These are phyloP conservation scores for Gossypium gossypioides DNA, from an alignment of 441 rosid species.

Conservation along the genomic window DNA sequence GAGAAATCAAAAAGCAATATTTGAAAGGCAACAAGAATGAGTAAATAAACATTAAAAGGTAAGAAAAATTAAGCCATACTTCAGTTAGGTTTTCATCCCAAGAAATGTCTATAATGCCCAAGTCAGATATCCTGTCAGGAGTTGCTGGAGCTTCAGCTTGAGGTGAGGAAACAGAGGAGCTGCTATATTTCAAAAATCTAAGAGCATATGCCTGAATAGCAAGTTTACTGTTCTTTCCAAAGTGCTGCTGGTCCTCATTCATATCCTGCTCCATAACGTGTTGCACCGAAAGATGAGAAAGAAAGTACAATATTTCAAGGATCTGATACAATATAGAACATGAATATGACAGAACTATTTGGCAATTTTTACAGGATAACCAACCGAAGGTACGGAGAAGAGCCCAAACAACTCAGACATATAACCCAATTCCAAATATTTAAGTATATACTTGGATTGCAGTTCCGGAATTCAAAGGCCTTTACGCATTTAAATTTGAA, in stretches of 20 bases:
- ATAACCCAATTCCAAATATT: background rate
- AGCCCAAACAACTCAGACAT: background rate
- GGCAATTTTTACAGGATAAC: background rate
- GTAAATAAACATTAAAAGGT: constrained; percentile 2
- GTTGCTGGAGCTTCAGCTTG: constrained; percentile 60
- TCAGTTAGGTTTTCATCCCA: constrained; percentile 74
- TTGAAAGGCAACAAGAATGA: background rate
- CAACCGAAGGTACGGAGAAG: background rate
- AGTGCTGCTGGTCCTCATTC: constrained; percentile 27
- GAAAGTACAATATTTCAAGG: background rate
- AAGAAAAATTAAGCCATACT: constrained; percentile 36
- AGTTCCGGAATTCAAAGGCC: constrained; percentile 5
- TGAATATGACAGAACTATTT: background rate
- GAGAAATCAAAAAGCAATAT: background rate
- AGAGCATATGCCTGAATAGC: constrained; percentile 67
- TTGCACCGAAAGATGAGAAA: constrained; percentile 3
- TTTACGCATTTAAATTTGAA: background rate
- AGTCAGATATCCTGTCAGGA: constrained; percentile 45
- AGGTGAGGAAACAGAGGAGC: constrained; percentile 33
- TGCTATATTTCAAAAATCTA: constrained; percentile 58
- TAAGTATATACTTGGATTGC: background rate
- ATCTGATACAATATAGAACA: background rate
- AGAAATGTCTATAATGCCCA: constrained; percentile 44
- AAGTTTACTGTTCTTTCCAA: constrained; percentile 27
- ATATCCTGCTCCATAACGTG: constrained; percentile 37